Evolutionary conservation across 129 eudicot species (phyloP), one percentile per base, ranked within the genome.

Genomic region (Flaveria sonorensis): DNA sequence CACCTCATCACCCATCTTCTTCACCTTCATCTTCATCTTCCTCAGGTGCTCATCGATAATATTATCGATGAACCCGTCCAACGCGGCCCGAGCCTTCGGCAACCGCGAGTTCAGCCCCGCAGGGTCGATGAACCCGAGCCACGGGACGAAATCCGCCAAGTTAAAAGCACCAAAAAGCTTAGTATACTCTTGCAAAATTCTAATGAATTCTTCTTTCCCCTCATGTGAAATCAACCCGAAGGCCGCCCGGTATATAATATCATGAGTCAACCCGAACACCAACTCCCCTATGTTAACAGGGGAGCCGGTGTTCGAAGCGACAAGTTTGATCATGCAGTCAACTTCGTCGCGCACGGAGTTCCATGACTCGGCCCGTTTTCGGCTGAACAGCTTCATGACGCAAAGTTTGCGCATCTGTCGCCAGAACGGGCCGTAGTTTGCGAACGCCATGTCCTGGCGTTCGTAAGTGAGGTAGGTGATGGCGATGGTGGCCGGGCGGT

Each of bases 351-450:
- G 14, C 28, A 62, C 79, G 2, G 57, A 74, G 59, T 60, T 70
- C 79, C 79, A 74, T 39, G 79, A 74, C 71, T 74, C 46, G 43
- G 61, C 79, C 4, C 71, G 79, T 45, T 74, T 74, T 3, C 56
- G 70, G 70, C 79, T 74, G 21, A 74, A 74, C 0, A 74, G 10
- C 23, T 74, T 74, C 71, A 74, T 61, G 43, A 74, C 70, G 15
- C 71, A 74, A 14, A 74, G 56, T 70, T 60, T 74, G 1, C 79
- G 57, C 70, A 74, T 74, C 60, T 74, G 79, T 1, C 59, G 70
- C 79, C 70, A 74, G 21, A 74, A 74, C 7, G 79, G 59, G 40
- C 71, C 79, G 56, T 74, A 74, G 59, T 74, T 40, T 0, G 79
- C 68, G 30, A 74, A 74, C 23, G 79, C 79, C 79, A 62, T 74